Conservation (phyloP, 768 basidiomycete genomes). For the Lactifluus volemus region DNA sequence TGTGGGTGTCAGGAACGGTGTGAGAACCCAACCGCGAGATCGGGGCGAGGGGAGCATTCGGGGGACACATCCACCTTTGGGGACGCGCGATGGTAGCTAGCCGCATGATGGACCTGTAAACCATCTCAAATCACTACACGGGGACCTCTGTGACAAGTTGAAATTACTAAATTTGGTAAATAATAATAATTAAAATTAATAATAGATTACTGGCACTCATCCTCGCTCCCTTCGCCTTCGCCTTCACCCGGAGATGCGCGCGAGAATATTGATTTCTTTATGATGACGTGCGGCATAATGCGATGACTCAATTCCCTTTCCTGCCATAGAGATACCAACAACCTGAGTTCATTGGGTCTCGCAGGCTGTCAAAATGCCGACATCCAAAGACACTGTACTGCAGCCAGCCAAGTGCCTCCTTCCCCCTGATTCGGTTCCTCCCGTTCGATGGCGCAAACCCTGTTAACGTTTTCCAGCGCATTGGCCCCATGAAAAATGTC, state of each 20-base stretch:
- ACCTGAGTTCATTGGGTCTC: background rate
- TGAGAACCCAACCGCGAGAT: background rate
- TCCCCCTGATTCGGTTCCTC: background rate
- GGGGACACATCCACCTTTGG: background rate
- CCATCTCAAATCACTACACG: too few species aligned
- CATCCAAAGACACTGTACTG: too few species aligned
- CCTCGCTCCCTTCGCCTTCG: background rate
- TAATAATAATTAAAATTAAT: background rate
- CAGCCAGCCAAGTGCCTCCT: background rate
- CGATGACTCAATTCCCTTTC: background rate
- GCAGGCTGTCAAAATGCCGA: background rate
- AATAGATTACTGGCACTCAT: background rate
- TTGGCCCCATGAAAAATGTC: background rate
- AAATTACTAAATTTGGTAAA: background rate
- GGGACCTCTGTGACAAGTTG: background rate
- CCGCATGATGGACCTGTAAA: background rate
- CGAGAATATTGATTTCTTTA: background rate
- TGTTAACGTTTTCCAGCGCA: background rate
- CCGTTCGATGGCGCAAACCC: background rate
- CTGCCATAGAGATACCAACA: background rate
- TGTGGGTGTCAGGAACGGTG: background rate
- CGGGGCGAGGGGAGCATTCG: background rate
- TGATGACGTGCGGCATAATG: background rate
- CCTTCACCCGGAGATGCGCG: constrained; percentile 1
- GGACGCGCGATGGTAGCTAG: too few species aligned